Percentiles rank a stretch among this genome's conserved stretches.
These are phyloP conservation scores for Cardamine chenopodiifolia DNA, from an alignment of 345 rosid species.

Conservation along the genomic window DNA sequence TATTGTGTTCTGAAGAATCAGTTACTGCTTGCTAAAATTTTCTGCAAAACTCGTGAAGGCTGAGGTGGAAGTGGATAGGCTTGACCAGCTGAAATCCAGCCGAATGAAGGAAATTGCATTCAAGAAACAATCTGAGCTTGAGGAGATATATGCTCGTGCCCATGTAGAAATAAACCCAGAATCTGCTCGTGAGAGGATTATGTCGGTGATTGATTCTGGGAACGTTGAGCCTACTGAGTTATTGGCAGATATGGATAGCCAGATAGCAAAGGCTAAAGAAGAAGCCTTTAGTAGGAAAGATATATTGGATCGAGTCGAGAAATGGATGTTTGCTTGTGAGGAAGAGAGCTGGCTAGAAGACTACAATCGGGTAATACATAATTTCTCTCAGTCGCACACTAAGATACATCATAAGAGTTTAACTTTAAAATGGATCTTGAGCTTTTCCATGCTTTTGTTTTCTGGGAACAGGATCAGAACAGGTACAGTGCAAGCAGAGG, in stretches of 20 bases:
- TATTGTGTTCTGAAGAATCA: background rate
- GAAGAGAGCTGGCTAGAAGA: slow-evolving; percentile 99
- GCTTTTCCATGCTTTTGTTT: slow-evolving; percentile 9
- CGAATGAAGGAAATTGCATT: slow-evolving; percentile 97
- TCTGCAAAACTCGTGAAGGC: slow-evolving; percentile 54
- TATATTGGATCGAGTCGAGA: slow-evolving; percentile 94
- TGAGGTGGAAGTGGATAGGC: slow-evolving; percentile 92
- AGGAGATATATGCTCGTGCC: slow-evolving; percentile 79
- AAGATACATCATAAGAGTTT: slow-evolving; percentile 2
- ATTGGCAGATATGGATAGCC: slow-evolving; percentile 91
- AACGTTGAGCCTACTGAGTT: slow-evolving; percentile 88
- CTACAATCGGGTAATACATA: slow-evolving; percentile 71
- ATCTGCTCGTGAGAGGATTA: slow-evolving; percentile 85
- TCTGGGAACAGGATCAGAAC: slow-evolving; percentile 83
- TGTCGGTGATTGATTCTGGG: slow-evolving; percentile 84
- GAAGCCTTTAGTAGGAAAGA: slow-evolving; percentile 93
- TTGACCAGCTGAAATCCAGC: slow-evolving; percentile 92
- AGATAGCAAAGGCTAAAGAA: slow-evolving; percentile 85
- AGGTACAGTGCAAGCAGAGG: slow-evolving; percentile 97
- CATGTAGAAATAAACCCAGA: slow-evolving; percentile 83
- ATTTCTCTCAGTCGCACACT: background rate
- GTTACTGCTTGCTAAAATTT: slow-evolving; percentile 33
- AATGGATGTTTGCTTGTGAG: slow-evolving; percentile 99
- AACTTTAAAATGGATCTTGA: slow-evolving; percentile 4
- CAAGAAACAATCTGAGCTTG: slow-evolving; percentile 91